phyloP scores from a whole-genome alignment of 2,329 filamentous ascomycete genomes.

The Ophiocordyceps camponoti-floridani region DNA sequence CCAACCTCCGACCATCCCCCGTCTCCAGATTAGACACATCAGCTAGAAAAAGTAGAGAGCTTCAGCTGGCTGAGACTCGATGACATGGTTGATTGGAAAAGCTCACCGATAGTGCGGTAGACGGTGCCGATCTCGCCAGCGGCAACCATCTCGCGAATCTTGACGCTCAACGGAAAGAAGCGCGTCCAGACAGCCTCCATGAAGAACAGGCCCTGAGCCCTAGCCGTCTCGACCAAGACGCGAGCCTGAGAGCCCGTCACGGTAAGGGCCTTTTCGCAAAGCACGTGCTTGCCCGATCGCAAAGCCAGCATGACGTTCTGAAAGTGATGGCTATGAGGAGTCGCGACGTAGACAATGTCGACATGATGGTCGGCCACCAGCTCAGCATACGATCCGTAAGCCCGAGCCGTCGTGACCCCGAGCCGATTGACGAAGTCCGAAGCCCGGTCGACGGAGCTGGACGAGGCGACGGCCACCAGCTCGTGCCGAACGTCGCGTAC shows the following conservation, averaged over 20 bases:
- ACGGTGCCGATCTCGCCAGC: conserved; percentile 40
- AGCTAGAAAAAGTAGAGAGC: conserved; percentile 15
- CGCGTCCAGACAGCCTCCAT: conserved; percentile 88
- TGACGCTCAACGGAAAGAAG: conserved; percentile 69
- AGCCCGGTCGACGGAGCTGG: conserved; percentile 51
- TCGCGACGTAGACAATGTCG: conserved; percentile 78
- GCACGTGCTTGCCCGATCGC: conserved; percentile 68
- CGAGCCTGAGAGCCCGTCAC: conserved; percentile 63
- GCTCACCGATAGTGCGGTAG: conserved; percentile 36
- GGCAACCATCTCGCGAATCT: conserved; percentile 47
- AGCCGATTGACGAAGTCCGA: conserved; percentile 54
- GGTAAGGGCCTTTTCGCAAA: conserved; percentile 84
- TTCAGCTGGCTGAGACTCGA: conserved; percentile 1
- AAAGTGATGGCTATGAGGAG: conserved; percentile 85
- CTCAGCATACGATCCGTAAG: conserved; percentile 69
- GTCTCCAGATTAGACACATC: conserved; percentile 44
- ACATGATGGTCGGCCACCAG: conserved; percentile 63
- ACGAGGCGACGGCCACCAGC: conserved; percentile 66
- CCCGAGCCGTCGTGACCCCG: conserved; percentile 49
- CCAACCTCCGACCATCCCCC: conserved; percentile 36
- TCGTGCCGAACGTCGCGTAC: conserved; percentile 59
- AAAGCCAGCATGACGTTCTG: conserved; percentile 78
- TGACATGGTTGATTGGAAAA: background rate
- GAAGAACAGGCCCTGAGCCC: conserved; percentile 53
- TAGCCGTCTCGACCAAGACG: conserved; percentile 54